Percentiles rank a stretch among this genome's conserved stretches.
phyloP scores from a whole-genome alignment of 164 flowering plant species.

The Magnolia sinica region DNA sequence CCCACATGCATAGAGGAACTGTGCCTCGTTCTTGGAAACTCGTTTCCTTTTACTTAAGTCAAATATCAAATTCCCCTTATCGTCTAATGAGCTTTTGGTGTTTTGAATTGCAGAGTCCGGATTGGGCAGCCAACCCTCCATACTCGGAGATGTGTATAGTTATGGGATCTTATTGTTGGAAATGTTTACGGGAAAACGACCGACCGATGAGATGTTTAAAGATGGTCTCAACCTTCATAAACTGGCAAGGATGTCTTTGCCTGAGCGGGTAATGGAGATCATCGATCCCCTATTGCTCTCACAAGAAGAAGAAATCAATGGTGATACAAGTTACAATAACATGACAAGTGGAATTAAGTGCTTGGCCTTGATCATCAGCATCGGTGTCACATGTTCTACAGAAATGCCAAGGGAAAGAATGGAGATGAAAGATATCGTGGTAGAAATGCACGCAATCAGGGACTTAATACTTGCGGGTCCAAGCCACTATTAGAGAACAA shows the following conservation, averaged over 20 bases:
- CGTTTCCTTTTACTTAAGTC: neutral
- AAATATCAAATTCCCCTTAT: neutral
- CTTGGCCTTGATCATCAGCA: neutral
- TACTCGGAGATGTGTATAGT: constrained; percentile 26
- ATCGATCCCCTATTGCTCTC: neutral
- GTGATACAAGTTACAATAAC: neutral
- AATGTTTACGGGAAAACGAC: constrained; percentile 29
- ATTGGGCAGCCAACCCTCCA: constrained; percentile 14
- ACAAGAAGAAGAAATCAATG: neutral
- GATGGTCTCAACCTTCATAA: neutral
- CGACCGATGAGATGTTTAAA: constrained; percentile 16
- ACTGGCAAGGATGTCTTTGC: neutral
- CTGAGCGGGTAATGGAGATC: neutral
- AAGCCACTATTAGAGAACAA: too few species aligned
- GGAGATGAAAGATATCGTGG: constrained; percentile 1
- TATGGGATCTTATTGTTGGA: constrained; percentile 32
- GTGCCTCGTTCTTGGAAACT: too few species aligned
- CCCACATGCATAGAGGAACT: too few species aligned
- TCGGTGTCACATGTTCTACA: neutral
- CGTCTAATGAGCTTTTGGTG: neutral
- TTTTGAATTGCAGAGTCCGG: constrained; percentile 27
- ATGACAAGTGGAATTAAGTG: neutral
- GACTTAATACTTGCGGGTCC: neutral
- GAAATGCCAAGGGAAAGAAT: constrained; percentile 1
- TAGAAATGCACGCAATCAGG: neutral